Evolutionary conservation across 257 asterid species (phyloP).

Genomic region (Ilex aquifolium): DNA sequence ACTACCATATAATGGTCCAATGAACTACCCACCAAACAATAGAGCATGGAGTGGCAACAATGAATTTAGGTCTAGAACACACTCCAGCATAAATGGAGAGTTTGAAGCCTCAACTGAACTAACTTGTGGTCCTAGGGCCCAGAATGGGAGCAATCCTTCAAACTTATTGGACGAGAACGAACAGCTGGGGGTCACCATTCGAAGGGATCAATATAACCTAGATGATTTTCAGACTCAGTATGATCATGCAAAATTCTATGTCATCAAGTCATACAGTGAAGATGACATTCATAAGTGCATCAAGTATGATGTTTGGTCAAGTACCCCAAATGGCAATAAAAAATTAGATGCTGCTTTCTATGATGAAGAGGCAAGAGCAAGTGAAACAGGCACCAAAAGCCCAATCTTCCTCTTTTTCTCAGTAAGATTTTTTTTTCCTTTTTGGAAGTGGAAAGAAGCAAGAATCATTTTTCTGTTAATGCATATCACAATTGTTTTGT

Average conservation of each 20-base stretch:
- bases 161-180: constrained; percentile 37
- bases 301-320: constrained; percentile 87
- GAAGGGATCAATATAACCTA: constrained; percentile 44
- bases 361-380: constrained; percentile 41
- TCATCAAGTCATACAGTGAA: constrained; percentile 82
- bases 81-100: constrained; percentile 45
- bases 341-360: constrained; percentile 59
- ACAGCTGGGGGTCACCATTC: constrained; percentile 24
- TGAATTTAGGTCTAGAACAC: constrained; percentile 36
- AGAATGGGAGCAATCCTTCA: constrained; percentile 20
- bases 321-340: constrained; percentile 76
- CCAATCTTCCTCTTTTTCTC: constrained; percentile 80
- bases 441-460: too few species aligned
- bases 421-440: constrained; percentile 8
- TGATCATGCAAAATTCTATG: constrained; percentile 60
- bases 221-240: constrained; percentile 51
- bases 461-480: not conserved
- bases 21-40: constrained; percentile 35
- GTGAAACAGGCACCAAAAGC: constrained; percentile 40
- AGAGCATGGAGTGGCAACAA: constrained; percentile 46
- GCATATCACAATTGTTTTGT: not conserved
- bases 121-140: constrained; percentile 83
- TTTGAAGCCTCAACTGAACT: constrained; percentile 42
- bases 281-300: constrained; percentile 77
- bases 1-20: constrained; percentile 34